Evolutionary conservation across 345 rosid genomes (phyloP).

Genomic region (Lagerstroemia speciosa): DNA sequence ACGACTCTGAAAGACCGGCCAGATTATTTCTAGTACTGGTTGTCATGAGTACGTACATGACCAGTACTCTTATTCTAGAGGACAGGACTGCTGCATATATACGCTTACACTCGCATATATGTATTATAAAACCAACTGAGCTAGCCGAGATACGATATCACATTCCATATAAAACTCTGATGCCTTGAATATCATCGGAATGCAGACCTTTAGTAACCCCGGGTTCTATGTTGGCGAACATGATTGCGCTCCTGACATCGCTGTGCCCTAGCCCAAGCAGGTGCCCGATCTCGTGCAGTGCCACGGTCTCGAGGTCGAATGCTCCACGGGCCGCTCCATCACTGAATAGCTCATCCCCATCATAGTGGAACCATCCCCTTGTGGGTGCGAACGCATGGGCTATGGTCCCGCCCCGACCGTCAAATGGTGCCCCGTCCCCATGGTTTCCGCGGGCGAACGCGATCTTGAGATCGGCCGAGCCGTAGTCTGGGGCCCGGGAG

Average conservation of each 20-base stretch:
- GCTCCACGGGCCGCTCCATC: not conserved
- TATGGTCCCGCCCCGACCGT: constrained; percentile 13
- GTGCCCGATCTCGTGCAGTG: constrained; percentile 39
- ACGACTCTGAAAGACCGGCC: no score
- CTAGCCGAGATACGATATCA: no score
- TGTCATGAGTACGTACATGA: no score
- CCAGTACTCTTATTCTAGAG: no score
- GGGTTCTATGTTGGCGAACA: constrained; percentile 1
- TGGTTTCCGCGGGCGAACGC: constrained; percentile 14
- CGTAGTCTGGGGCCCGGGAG: not conserved
- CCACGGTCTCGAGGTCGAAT: constrained; percentile 19
- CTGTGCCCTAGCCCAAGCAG: constrained; percentile 33
- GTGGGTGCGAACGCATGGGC: constrained; percentile 26
- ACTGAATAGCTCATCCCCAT: constrained; percentile 22
- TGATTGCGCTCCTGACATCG: constrained; percentile 15
- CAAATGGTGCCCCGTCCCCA: constrained; percentile 13
- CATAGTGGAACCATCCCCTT: constrained; percentile 21
- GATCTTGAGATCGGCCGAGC: constrained; percentile 17
- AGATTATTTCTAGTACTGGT: no score
- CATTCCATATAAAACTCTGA: not conserved
- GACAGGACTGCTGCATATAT: no score
- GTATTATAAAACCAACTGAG: not conserved
- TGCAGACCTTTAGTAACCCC: constrained; percentile 17
- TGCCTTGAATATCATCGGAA: constrained; percentile 22
- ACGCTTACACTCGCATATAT: no score